phyloP scores from a whole-genome alignment of 768 basidiomycete genomes.

The Tulasnella sp. region DNA sequence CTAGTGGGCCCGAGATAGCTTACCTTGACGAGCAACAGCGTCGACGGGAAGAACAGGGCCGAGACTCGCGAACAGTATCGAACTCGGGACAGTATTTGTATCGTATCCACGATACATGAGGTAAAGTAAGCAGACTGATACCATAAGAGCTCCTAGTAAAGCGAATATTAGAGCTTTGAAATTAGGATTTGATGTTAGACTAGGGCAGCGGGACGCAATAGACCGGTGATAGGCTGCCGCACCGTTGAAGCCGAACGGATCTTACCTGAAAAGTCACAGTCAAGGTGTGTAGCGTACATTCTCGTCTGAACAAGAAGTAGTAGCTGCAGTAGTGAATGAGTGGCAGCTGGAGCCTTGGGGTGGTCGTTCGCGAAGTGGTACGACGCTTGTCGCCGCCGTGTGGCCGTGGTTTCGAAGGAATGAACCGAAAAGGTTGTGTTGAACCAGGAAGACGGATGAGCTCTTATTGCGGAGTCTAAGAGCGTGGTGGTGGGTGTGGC shows the following conservation, averaged over 20 bases:
- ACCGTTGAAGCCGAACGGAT: neutral
- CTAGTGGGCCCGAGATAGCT: neutral
- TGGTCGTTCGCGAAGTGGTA: too few relatives aligned
- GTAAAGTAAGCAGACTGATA: neutral
- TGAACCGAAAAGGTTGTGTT: too few relatives aligned
- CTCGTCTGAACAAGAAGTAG: neutral
- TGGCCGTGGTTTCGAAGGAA: too few relatives aligned
- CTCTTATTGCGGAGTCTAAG: too few relatives aligned
- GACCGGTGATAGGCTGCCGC: neutral
- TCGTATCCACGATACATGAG: neutral
- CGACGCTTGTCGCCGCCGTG: too few relatives aligned
- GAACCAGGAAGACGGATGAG: too few relatives aligned
- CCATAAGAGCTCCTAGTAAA: neutral
- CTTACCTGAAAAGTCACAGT: neutral
- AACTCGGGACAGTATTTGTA: neutral
- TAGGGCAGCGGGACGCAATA: neutral
- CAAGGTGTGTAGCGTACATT: neutral
- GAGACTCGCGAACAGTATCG: neutral
- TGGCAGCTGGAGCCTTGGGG: too few relatives aligned
- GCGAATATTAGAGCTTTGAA: neutral
- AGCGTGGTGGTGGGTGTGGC: too few relatives aligned
- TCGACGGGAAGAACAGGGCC: neutral
- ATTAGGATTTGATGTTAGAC: neutral
- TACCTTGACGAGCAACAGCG: neutral
- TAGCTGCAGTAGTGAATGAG: too few relatives aligned